phyloP scores from a whole-genome alignment of 768 basidiomycete genomes.

The Pleurotus citrinopileatus region DNA sequence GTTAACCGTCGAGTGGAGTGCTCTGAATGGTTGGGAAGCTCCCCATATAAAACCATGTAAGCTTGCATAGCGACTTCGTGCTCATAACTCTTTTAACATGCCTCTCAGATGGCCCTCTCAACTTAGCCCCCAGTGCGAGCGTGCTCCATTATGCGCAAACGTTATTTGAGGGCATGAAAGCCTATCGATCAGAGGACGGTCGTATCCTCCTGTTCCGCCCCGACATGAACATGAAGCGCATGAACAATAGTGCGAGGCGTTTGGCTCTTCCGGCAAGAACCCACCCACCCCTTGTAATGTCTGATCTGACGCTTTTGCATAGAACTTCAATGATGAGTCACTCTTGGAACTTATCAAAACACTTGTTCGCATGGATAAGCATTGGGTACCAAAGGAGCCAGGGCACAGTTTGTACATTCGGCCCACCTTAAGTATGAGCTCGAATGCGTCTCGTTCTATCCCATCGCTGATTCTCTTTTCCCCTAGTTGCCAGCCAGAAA shows the following conservation, averaged over 20 bases:
- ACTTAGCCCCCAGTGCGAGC: slow-evolving; percentile 71
- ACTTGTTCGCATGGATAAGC: slow-evolving; percentile 77
- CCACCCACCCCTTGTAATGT: neutral
- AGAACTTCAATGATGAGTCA: slow-evolving; percentile 78
- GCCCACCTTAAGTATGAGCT: slow-evolving; percentile 59
- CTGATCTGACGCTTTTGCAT: slow-evolving; percentile 4
- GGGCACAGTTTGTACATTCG: slow-evolving; percentile 93
- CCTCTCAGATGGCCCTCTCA: slow-evolving; percentile 62
- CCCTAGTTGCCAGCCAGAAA: slow-evolving; percentile 75
- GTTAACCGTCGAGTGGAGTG: slow-evolving; percentile 76
- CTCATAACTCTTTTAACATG: slow-evolving; percentile 5
- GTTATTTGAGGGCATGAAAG: slow-evolving; percentile 94
- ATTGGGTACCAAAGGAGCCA: slow-evolving; percentile 88
- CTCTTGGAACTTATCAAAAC: slow-evolving; percentile 81
- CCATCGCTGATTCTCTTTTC: slow-evolving; percentile 1
- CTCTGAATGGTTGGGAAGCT: slow-evolving; percentile 71
- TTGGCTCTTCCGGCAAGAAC: slow-evolving; percentile 69
- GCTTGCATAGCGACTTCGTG: slow-evolving; percentile 23
- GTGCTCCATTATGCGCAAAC: slow-evolving; percentile 94
- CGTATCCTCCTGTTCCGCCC: slow-evolving; percentile 86
- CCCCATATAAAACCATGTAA: slow-evolving; percentile 84
- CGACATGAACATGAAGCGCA: slow-evolving; percentile 96
- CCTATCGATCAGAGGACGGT: slow-evolving; percentile 73
- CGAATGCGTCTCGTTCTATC: neutral
- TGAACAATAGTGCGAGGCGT: slow-evolving; percentile 82